phyloP scores from a whole-genome alignment of 331 rosid genomes.

The Quercus lobata region DNA sequence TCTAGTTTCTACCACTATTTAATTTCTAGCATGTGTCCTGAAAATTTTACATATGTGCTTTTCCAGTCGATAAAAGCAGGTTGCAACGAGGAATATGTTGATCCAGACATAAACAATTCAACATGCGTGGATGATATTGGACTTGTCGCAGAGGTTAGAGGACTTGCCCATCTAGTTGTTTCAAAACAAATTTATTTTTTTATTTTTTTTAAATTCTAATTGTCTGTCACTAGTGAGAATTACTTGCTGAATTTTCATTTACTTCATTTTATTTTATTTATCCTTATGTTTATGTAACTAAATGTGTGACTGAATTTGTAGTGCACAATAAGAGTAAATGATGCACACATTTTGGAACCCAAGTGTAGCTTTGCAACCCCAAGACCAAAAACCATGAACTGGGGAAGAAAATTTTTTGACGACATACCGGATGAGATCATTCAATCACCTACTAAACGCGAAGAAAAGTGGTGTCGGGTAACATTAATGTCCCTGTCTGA shows the following conservation, averaged over 20 bases:
- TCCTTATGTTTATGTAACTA: background rate
- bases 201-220: too few species aligned
- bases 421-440: conserved; percentile 17
- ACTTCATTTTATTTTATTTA: background rate
- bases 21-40: background rate
- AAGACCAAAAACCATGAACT: background rate
- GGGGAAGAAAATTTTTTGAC: conserved; percentile 6
- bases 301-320: background rate
- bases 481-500: background rate
- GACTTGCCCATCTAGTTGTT: background rate
- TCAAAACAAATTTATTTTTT: background rate
- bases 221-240: background rate
- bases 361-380: conserved; percentile 17
- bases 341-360: conserved; percentile 22
- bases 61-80: conserved; percentile 2
- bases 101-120: background rate
- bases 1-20: background rate
- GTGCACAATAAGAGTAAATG: conserved; percentile 16
- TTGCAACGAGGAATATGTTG: conserved; percentile 8
- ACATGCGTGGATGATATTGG: conserved; percentile 22
- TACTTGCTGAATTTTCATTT: background rate
- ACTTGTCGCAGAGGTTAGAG: conserved; percentile 11
- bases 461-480: conserved; percentile 19
- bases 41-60: background rate
- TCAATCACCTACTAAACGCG: background rate